Evolutionary conservation across 257 asterid genomes (phyloP).

Genomic region (Ilex asprella): DNA sequence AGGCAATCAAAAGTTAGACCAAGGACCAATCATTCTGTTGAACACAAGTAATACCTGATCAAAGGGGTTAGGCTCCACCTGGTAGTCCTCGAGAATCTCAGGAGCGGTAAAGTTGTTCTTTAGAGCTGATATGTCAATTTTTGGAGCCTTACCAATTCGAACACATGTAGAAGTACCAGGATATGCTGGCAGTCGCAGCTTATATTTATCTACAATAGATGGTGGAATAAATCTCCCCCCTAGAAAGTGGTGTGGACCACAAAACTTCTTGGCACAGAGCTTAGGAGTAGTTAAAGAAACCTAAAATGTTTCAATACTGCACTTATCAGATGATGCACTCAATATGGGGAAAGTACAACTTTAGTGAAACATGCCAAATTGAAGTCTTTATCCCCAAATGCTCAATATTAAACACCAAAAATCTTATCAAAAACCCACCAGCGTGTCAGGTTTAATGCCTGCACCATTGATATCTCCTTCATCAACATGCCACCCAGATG

Average conservation of each 20-base stretch:
- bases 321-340: conserved; percentile 9
- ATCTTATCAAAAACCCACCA: conserved; percentile 29
- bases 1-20: neutral
- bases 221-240: conserved; percentile 99
- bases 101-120: conserved; percentile 91
- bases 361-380: too few species aligned
- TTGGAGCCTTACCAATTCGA: conserved; percentile 82
- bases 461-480: conserved; percentile 76
- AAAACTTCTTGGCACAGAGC: conserved; percentile 78
- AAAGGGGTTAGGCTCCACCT: conserved; percentile 72
- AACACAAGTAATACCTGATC: conserved; percentile 58
- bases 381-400: too few species aligned
- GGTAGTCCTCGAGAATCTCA: conserved; percentile 66
- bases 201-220: conserved; percentile 56
- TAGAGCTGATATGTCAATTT: conserved; percentile 76
- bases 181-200: conserved; percentile 73
- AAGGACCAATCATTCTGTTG: neutral
- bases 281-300: conserved; percentile 95
- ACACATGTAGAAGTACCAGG: conserved; percentile 89
- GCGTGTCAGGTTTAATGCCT: conserved; percentile 85
- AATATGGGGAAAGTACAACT: neutral
- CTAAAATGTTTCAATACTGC: conserved; percentile 29
- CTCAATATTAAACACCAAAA: too few species aligned
- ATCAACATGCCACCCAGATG: conserved; percentile 99
- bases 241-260: conserved; percentile 88